Conservation (phyloP, 331 rosid species). For the Dryas integrifolia region DNA sequence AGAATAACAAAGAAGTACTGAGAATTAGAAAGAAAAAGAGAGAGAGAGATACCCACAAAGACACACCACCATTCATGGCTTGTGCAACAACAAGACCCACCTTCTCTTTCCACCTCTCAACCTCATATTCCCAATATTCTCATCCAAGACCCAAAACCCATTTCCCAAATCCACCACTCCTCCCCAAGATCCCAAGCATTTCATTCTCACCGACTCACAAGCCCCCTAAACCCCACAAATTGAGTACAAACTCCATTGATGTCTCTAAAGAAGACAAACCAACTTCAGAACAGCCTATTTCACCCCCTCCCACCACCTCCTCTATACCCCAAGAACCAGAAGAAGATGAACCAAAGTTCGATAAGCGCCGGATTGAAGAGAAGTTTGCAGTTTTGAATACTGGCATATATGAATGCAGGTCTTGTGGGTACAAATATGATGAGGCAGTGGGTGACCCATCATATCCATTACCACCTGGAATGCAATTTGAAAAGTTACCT, state of each 20-base stretch:
- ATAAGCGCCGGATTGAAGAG: constrained; percentile 75
- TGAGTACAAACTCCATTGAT: constrained; percentile 53
- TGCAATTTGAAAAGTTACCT: constrained; percentile 70
- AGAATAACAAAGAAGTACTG: not conserved
- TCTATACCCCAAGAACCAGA: not conserved
- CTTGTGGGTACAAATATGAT: constrained; percentile 87
- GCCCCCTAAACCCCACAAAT: constrained; percentile 24
- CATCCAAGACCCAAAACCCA: constrained; percentile 38
- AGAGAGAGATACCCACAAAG: no score
- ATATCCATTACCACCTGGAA: constrained; percentile 80
- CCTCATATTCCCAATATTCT: constrained; percentile 40
- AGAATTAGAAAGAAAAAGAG: not conserved
- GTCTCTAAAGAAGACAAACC: constrained; percentile 81
- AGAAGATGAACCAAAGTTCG: constrained; percentile 29
- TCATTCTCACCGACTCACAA: constrained; percentile 27
- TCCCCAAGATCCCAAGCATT: constrained; percentile 22
- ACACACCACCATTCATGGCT: constrained; percentile 40
- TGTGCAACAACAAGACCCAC: constrained; percentile 52
- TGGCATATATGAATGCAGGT: constrained; percentile 86
- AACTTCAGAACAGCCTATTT: constrained; percentile 35
- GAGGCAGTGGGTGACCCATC: constrained; percentile 79
- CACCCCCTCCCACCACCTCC: constrained; percentile 12
- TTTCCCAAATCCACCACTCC: constrained; percentile 11
- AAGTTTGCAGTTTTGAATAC: constrained; percentile 87
- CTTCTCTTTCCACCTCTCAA: constrained; percentile 57